These are phyloP conservation scores for Fistulina hepatica DNA, from an alignment of 1,284 basidiomycete genomes.

Conservation along the genomic window DNA sequence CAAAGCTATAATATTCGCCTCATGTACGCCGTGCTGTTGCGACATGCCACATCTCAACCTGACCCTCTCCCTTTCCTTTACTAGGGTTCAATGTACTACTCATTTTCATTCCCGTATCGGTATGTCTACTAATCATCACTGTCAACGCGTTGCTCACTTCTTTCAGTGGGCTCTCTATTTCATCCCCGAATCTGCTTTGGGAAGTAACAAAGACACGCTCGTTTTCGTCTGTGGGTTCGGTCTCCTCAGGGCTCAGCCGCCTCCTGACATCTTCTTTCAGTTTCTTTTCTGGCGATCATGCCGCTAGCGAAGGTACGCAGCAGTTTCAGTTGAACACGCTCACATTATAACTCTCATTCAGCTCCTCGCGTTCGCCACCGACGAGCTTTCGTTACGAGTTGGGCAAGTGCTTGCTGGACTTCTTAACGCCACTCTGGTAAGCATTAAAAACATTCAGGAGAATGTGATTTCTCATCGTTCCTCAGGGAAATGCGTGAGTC, in stretches of 20 bases:
- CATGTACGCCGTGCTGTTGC: constrained; percentile 8
- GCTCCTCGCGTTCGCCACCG: constrained; percentile 80
- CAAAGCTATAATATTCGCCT: constrained; percentile 11
- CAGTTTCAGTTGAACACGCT: too few relatives aligned
- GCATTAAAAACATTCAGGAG: constrained; percentile 17
- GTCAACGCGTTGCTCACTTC: constrained; percentile 1
- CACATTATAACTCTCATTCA: constrained; percentile 21
- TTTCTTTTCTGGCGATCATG: constrained; percentile 10
- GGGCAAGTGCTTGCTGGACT: constrained; percentile 81
- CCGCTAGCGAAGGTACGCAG: constrained; percentile 10
- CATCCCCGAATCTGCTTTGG: background rate
- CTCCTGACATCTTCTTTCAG: background rate
- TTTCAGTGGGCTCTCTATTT: constrained; percentile 11
- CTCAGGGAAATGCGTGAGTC: constrained; percentile 67
- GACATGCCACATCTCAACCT: background rate
- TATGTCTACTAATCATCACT: constrained; percentile 5
- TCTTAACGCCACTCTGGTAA: constrained; percentile 75
- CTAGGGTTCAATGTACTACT: constrained; percentile 13
- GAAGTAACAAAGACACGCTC: constrained; percentile 4
- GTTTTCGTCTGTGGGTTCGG: constrained; percentile 10
- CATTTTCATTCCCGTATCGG: constrained; percentile 15
- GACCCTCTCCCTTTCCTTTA: background rate
- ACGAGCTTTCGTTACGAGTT: constrained; percentile 73
- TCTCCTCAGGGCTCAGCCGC: constrained; percentile 1
- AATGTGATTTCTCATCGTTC: constrained; percentile 2